phyloP scores from a whole-genome alignment of 2,329 filamentous ascomycete species.

The Xylaria sp. region DNA sequence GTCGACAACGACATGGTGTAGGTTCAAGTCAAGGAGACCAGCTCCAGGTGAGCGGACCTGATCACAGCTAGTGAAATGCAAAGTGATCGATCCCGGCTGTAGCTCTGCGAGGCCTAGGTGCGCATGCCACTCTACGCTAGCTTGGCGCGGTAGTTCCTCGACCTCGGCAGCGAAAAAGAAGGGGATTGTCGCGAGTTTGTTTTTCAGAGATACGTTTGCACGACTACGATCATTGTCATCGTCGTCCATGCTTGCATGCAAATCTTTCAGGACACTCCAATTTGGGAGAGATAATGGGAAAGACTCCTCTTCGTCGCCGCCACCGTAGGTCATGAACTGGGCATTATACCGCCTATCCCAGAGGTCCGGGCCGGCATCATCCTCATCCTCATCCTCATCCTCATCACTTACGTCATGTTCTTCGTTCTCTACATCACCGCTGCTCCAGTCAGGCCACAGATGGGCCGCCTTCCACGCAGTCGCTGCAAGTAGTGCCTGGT shows the following conservation, averaged over 20 bases:
- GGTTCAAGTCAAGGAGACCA: slow-evolving; percentile 21
- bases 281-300: slow-evolving; percentile 58
- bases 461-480: slow-evolving; percentile 62
- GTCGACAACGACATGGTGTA: slow-evolving; percentile 45
- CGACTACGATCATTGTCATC: slow-evolving; percentile 47
- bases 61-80: slow-evolving; percentile 27
- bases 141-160: slow-evolving; percentile 76
- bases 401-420: slow-evolving; percentile 59
- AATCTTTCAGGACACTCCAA: slow-evolving; percentile 57
- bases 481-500: slow-evolving; percentile 56
- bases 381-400: slow-evolving; percentile 45
- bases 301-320: slow-evolving; percentile 37
- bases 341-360: slow-evolving; percentile 74
- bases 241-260: slow-evolving; percentile 45
- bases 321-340: slow-evolving; percentile 56
- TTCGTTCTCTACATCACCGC: slow-evolving; percentile 33
- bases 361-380: slow-evolving; percentile 66
- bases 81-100: slow-evolving; percentile 40
- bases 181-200: slow-evolving; percentile 57
- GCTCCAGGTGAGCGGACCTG: neutral
- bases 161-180: slow-evolving; percentile 82
- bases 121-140: slow-evolving; percentile 85
- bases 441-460: slow-evolving; percentile 37
- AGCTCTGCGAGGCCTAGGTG: slow-evolving; percentile 66
- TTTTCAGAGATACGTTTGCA: slow-evolving; percentile 38